Percentiles rank a stretch among this genome's conserved stretches.
phyloP scores from a whole-genome alignment of 2,329 filamentous ascomycete species.

The Cladophialophora psammophila region DNA sequence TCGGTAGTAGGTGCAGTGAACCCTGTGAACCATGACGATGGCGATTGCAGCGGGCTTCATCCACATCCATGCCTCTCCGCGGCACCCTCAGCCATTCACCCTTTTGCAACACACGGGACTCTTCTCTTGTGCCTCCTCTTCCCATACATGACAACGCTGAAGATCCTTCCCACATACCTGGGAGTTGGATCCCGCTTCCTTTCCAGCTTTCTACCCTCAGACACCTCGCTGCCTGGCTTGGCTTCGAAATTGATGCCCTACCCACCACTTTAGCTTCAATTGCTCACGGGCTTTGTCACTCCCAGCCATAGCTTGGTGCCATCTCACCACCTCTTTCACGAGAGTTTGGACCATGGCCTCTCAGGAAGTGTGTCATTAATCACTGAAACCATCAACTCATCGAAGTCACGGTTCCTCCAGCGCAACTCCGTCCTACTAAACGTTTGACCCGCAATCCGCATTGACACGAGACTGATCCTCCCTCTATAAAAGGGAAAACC shows the following conservation, averaged over 20 bases:
- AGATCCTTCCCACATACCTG: conserved; percentile 1
- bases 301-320: background rate
- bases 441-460: background rate
- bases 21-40: conserved; percentile 22
- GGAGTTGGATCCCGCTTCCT: background rate
- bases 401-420: background rate
- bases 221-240: background rate
- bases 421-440: background rate
- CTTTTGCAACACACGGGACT: conserved; percentile 5
- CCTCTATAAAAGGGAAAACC: background rate
- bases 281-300: background rate
- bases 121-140: background rate
- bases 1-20: background rate
- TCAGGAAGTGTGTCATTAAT: conserved; percentile 12
- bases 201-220: background rate
- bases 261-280: conserved; percentile 3
- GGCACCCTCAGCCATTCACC: conserved; percentile 16
- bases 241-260: background rate
- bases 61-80: conserved; percentile 18
- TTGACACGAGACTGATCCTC: conserved; percentile 2
- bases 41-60: conserved; percentile 9
- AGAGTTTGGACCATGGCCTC: conserved; percentile 16
- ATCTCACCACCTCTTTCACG: conserved; percentile 8
- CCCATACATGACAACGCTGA: background rate
- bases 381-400: background rate